phyloP scores from a whole-genome alignment of 2,329 filamentous ascomycete species.

The Ophiocordyceps sinensis region DNA sequence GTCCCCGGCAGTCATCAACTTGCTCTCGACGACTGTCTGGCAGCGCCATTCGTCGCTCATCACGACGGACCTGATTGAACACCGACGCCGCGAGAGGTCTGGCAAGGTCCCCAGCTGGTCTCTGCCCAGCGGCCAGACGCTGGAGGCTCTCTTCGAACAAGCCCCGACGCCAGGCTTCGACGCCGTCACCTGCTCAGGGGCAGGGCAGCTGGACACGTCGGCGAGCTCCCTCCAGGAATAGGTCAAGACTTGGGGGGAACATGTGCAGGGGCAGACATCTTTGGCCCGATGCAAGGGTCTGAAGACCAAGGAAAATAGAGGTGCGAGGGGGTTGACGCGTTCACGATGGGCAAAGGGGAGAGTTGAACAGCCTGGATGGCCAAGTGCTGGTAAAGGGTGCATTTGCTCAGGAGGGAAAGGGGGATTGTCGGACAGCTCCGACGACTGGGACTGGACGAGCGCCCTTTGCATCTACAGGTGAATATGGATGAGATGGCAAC shows the following conservation, averaged over 20 bases:
- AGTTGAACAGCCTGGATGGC: no score
- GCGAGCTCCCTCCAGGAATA: neutral
- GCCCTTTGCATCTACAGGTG: no score
- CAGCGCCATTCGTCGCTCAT: conserved; percentile 9
- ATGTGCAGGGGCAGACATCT: no score
- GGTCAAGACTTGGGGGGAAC: neutral
- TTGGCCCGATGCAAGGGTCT: no score
- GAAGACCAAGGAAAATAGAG: no score
- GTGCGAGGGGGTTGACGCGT: no score
- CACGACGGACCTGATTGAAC: conserved; percentile 13
- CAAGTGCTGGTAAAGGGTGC: no score
- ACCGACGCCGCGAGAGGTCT: conserved; percentile 6
- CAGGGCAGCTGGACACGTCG: neutral
- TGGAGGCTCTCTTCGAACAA: conserved; percentile 9
- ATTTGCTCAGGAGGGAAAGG: no score
- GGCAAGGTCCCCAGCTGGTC: neutral
- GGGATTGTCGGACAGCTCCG: no score
- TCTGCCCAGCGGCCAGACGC: conserved; percentile 5
- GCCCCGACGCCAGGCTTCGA: neutral
- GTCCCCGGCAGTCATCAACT: conserved; percentile 8
- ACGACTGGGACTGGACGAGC: no score
- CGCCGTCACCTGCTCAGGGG: neutral
- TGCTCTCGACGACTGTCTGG: conserved; percentile 12
- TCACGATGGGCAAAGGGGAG: no score
- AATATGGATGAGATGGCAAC: no score